These are phyloP conservation scores for Salix purpurea DNA, from an alignment of 345 rosid genomes.

Conservation along the genomic window DNA sequence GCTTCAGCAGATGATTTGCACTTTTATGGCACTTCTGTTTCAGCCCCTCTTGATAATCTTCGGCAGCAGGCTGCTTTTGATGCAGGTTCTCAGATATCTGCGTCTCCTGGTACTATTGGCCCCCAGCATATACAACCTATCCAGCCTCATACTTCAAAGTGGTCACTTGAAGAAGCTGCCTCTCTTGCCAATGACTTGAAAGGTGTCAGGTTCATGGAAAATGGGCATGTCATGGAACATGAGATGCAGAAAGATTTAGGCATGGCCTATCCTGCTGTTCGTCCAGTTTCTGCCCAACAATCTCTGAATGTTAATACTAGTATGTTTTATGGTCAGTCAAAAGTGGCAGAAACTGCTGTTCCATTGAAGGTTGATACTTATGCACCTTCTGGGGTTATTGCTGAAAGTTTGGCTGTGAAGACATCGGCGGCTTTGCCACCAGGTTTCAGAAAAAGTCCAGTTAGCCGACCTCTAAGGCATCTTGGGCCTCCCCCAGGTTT, in stretches of 20 bases:
- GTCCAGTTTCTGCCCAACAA: constrained; percentile 39
- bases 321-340: constrained; percentile 42
- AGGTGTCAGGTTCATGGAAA: constrained; percentile 47
- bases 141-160: constrained; percentile 43
- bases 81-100: constrained; percentile 30
- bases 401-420: constrained; percentile 42
- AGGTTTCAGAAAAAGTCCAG: constrained; percentile 56
- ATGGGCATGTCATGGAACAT: constrained; percentile 47
- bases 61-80: constrained; percentile 37
- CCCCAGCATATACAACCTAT: constrained; percentile 42
- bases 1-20: constrained; percentile 37
- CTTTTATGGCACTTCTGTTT: constrained; percentile 30
- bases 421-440: constrained; percentile 36
- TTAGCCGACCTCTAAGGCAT: constrained; percentile 69
- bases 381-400: constrained; percentile 43
- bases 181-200: constrained; percentile 55
- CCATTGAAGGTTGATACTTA: constrained; percentile 42
- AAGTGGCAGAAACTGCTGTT: constrained; percentile 36
- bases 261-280: constrained; percentile 32
- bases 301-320: constrained; percentile 34
- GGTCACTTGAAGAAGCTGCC: constrained; percentile 52
- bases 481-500: constrained; percentile 98
- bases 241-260: constrained; percentile 48
- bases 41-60: constrained; percentile 42
- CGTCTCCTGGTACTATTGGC: constrained; percentile 40